Base-by-base conservation (phyloP, 331 rosid genomes). In the Cydonia oblonga region DNA sequence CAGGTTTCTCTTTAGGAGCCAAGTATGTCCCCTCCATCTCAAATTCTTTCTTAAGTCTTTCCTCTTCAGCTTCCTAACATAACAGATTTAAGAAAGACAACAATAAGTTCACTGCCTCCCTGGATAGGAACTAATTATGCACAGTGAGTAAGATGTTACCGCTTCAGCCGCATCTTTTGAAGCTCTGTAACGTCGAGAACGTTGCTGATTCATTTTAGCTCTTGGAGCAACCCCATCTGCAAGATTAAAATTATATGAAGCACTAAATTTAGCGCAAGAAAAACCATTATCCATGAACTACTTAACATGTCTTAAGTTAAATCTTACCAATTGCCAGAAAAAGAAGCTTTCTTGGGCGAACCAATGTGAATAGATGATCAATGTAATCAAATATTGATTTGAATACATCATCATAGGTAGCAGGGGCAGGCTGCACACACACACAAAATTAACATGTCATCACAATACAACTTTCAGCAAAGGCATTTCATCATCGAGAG, bases 121-220 rank as follows among this genome's bases (percentile, higher is more conserved):
- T 14, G 56, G 30, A 58, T 24, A 35, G 77, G 35, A 53, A 74
- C 72, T 64, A 66, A 23, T 24, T 25, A 62, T 63, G 78, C 62
- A 78, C 59, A 30, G 76, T 57, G 61, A 69, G 57, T 59, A 54
- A 52, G 54, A 78, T 64, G 87, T 78, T 83, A 93, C 98, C 10
- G 95, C 92, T 78, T 93, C 98, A 56, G 97, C 95, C 9, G 96
- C 98, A 83, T 95, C 99, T 84, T 95, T 95, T 68, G 99, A 90
- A 30, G 97, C 93, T 86, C 96, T 85, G 81, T 87, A 95, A 53
- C 99, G 99, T 44, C 99, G 93, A 61, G 93, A 83, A 20, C 99
- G 97, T 79, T 95, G 99, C 90, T 91, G 99, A 66, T 95, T 95
- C 99, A 95, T 95, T 85, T 95, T 95, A 69, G 97, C 99, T 82